Base-by-base conservation (phyloP, 2,329 filamentous ascomycete genomes). In the Aspergillus phoenicis region DNA sequence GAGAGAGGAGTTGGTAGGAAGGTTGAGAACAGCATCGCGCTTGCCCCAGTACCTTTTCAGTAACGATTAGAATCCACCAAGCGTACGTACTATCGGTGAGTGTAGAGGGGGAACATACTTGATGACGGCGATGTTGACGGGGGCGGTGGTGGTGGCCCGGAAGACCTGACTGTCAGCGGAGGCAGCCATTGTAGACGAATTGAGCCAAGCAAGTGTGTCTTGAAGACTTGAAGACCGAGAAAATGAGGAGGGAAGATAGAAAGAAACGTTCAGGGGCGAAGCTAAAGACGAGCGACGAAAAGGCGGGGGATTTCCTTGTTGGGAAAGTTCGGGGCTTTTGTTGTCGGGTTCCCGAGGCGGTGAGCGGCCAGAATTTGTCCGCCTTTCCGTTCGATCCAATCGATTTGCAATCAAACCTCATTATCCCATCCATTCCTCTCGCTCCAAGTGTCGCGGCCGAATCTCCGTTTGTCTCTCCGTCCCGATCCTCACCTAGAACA, bases 71-170 rank as follows among this genome's bases (percentile, higher is more conserved):
- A 39, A 57, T 47, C 17, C 47, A 51, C 55, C 48, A 58, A 53
- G 30, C 36, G 11, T 52, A 20, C 24, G 38, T 51, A 30, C 63
- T 59, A 57, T 51, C 39, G 62, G 52, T 52, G 22, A 65, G 30
- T 57, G 48, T 61, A 62, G 61, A 59, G 66, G 59, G 49, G 58
- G 60, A 65, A 62, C 62, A 63, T 80, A 96, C 90, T 98, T 98
- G 81, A 98, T 95, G 60, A 98, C 93, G 67, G 94, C 94, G 75
- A 98, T 98, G 83, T 98, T 98, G 74, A 98, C 94, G 13, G 94
- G 95, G 43, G 95, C 95, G 66, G 93, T 98, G 62, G 95, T 97
- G 83, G 91, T 97, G 69, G 95, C 91, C 71, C 93, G 90, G 83
- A 96, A 93, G 72, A 98, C 85, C 41, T 79, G 77, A 47, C 71